Percentiles rank a stretch among this genome's conserved stretches.
Conservation (phyloP, 2,329 filamentous ascomycete genomes). For the Pyricularia grisea region DNA sequence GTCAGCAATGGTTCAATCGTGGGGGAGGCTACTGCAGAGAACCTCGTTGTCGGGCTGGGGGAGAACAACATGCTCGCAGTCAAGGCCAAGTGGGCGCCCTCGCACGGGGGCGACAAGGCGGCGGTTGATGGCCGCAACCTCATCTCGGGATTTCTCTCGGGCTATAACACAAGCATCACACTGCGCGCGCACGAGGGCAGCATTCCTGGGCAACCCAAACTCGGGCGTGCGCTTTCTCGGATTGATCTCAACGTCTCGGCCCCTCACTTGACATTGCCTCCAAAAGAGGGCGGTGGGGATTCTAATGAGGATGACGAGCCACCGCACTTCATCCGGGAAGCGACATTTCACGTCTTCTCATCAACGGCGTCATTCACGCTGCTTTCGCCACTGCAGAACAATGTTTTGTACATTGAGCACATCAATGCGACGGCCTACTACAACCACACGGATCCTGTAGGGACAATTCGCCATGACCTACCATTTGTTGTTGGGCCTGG, state of each 20-base stretch:
- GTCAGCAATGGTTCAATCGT: conserved; percentile 64
- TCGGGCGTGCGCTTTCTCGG: conserved; percentile 64
- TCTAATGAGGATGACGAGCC: neutral
- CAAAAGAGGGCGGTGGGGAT: conserved; percentile 19
- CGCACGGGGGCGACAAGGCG: conserved; percentile 52
- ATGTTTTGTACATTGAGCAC: conserved; percentile 66
- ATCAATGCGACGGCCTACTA: conserved; percentile 83
- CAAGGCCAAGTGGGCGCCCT: conserved; percentile 66
- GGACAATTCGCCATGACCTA: conserved; percentile 63
- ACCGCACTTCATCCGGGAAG: conserved; percentile 66
- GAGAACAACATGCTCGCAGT: conserved; percentile 63
- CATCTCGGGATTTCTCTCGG: conserved; percentile 79
- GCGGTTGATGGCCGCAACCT: conserved; percentile 58
- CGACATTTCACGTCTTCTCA: conserved; percentile 77
- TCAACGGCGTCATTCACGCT: conserved; percentile 81
- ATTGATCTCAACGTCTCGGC: conserved; percentile 64
- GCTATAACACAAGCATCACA: conserved; percentile 73
- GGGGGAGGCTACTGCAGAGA: conserved; percentile 60
- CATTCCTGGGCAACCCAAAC: conserved; percentile 61
- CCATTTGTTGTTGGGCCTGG: conserved; percentile 74
- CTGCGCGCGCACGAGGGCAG: conserved; percentile 61
- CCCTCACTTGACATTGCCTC: conserved; percentile 55
- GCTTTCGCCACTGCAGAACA: conserved; percentile 64
- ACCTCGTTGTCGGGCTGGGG: conserved; percentile 57
- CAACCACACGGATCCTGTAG: conserved; percentile 68